A percentile compares a stretch with the other conserved stretches of the same genome.
These are phyloP conservation scores for Boletus patriciae DNA, from an alignment of 768 basidiomycete species.

Conservation along the genomic window DNA sequence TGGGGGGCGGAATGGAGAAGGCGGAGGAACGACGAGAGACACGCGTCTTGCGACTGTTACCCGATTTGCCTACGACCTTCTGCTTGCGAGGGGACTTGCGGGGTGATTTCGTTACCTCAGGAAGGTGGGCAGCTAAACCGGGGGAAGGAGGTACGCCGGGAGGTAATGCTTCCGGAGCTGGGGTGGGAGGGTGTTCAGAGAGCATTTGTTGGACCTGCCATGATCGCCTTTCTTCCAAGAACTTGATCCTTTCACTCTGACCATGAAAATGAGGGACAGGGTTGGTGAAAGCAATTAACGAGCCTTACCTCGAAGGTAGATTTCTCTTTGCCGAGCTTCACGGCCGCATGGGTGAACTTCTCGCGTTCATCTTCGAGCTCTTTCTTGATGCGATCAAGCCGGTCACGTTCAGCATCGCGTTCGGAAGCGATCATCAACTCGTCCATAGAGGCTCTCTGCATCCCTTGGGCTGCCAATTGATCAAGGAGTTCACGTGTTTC, in stretches of 20 bases:
- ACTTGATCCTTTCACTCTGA: conserved; percentile 60
- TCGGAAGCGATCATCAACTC: conserved; percentile 53
- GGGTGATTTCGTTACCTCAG: conserved; percentile 41
- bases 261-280: conserved; percentile 2
- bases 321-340: conserved; percentile 64
- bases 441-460: conserved; percentile 37
- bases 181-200: conserved; percentile 51
- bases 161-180: conserved; percentile 24
- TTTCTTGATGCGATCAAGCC: conserved; percentile 49
- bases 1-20: conserved; percentile 37
- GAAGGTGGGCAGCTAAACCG: conserved; percentile 23
- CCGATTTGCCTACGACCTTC: conserved; percentile 48
- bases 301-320: conserved; percentile 59
- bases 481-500: conserved; percentile 58
- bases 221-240: conserved; percentile 70
- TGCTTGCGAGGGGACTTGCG: conserved; percentile 47
- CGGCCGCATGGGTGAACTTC: conserved; percentile 62
- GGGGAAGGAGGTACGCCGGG: conserved; percentile 14
- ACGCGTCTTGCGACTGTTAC: conserved; percentile 43
- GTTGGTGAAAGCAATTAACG: not conserved
- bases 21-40: conserved; percentile 49
- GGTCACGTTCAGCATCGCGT: conserved; percentile 53
- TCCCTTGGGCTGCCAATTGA: conserved; percentile 47
- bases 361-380: conserved; percentile 66
- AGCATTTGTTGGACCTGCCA: conserved; percentile 69